Evolutionary conservation across 352 stramenopile species (phyloP).

Genomic region (Phytophthora pseudosyringae): DNA sequence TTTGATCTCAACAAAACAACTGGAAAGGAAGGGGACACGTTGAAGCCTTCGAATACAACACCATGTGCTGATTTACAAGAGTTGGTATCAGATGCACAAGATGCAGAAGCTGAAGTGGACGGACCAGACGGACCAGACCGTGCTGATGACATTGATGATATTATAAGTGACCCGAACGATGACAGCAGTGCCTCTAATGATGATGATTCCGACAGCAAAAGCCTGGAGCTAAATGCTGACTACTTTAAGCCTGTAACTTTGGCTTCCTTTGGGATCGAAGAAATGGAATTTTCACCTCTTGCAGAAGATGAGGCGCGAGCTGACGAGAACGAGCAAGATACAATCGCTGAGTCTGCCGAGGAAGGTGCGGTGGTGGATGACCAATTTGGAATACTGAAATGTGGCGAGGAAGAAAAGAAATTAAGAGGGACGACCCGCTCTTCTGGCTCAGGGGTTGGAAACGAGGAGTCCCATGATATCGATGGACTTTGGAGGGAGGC

Average conservation of each 20-base stretch:
- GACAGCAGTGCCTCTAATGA: background rate
- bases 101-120: too few relatives aligned
- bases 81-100: too few relatives aligned
- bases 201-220: background rate
- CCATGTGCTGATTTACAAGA: too few relatives aligned
- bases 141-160: too few relatives aligned
- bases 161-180: background rate
- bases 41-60: background rate
- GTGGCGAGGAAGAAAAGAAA: background rate
- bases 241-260: conserved; percentile 47
- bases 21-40: background rate
- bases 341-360: background rate
- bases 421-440: background rate
- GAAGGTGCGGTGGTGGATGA: background rate
- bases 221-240: conserved; percentile 13
- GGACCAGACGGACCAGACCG: too few relatives aligned
- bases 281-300: conserved; percentile 51
- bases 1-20: background rate
- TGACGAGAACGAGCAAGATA: background rate
- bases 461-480: background rate
- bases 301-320: background rate
- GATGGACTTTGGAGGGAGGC: background rate
- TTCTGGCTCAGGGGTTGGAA: background rate
- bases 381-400: background rate
- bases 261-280: conserved; percentile 49